Evolutionary conservation across 192 early-diverging fungal genomes (phyloP).

Genomic region (Mortierella hygrophila): DNA sequence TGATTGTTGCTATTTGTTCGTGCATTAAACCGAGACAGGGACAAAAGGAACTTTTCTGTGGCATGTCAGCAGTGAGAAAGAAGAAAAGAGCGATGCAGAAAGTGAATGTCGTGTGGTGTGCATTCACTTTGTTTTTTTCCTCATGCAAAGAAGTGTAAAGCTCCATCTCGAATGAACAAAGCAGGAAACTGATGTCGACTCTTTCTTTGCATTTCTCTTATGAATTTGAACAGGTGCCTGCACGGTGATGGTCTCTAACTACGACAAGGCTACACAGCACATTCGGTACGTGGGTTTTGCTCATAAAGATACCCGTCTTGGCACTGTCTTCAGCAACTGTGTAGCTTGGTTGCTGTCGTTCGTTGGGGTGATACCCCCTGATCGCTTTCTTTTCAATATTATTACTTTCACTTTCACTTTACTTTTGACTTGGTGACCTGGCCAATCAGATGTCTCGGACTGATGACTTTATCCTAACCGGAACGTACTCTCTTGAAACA

Average conservation of each 20-base stretch:
- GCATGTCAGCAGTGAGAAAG: no score
- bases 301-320: not conserved
- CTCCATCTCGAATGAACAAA: no score
- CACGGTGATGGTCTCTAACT: slow-evolving; percentile 83
- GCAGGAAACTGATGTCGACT: not conserved
- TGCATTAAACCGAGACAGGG: not conserved
- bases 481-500: not conserved
- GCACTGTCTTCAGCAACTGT: no score
- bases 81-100: no score
- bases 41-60: not conserved
- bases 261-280: slow-evolving; percentile 55
- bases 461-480: not conserved
- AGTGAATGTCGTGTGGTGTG: no score
- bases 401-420: not conserved
- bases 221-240: slow-evolving; percentile 69
- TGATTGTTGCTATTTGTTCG: slow-evolving; percentile 11
- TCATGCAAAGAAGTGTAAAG: no score
- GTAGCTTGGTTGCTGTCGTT: not conserved
- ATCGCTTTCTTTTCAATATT: not conserved
- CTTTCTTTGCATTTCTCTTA: not conserved
- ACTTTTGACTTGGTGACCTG: not conserved
- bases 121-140: no score
- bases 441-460: not conserved
- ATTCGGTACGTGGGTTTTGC: slow-evolving; percentile 55
- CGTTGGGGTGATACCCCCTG: not conserved